phyloP scores from a whole-genome alignment of 2,329 filamentous ascomycete species.

The Ophiosphaerella narmari region DNA sequence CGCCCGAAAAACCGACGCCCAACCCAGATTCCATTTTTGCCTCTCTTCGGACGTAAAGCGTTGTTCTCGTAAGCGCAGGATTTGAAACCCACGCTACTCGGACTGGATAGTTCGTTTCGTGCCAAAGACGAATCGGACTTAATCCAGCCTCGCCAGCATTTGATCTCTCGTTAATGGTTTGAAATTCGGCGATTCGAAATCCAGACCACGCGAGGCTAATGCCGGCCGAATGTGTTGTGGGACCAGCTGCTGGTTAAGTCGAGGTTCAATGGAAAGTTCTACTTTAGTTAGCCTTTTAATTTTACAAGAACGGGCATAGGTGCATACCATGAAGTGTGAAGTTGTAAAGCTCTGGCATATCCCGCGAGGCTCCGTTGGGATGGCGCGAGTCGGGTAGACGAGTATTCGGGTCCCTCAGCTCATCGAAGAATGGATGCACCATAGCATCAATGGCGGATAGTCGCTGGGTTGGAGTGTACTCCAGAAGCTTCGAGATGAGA shows the following conservation, averaged over 20 bases:
- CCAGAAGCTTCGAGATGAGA: conserved; percentile 87
- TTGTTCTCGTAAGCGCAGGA: conserved; percentile 38
- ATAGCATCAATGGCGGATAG: conserved; percentile 93
- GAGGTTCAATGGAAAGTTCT: conserved; percentile 96
- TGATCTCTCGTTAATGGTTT: conserved; percentile 89
- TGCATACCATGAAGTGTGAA: conserved; percentile 88
- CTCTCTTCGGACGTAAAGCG: conserved; percentile 37
- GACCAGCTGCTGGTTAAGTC: conserved; percentile 85
- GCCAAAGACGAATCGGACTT: conserved; percentile 38
- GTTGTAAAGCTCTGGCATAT: conserved; percentile 87
- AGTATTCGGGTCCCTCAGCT: conserved; percentile 88
- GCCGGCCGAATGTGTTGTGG: conserved; percentile 78
- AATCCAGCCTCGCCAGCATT: conserved; percentile 98
- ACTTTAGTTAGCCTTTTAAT: conserved; percentile 14
- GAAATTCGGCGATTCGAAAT: conserved; percentile 81
- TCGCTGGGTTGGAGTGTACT: conserved; percentile 97
- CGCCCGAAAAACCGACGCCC: conserved; percentile 42
- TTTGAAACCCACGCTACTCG: conserved; percentile 42
- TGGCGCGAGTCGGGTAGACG: conserved; percentile 94
- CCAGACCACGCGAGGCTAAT: conserved; percentile 77
- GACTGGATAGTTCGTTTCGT: conserved; percentile 49
- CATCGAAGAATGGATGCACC: conserved; percentile 98
- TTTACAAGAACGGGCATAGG: neutral
- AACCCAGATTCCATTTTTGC: conserved; percentile 42
- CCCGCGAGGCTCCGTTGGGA: conserved; percentile 75